Evolutionary conservation across 176 grass and related monocot genomes (phyloP), one percentile per base, ranked within the genome.

Genomic region (Saccharum spontaneum): DNA sequence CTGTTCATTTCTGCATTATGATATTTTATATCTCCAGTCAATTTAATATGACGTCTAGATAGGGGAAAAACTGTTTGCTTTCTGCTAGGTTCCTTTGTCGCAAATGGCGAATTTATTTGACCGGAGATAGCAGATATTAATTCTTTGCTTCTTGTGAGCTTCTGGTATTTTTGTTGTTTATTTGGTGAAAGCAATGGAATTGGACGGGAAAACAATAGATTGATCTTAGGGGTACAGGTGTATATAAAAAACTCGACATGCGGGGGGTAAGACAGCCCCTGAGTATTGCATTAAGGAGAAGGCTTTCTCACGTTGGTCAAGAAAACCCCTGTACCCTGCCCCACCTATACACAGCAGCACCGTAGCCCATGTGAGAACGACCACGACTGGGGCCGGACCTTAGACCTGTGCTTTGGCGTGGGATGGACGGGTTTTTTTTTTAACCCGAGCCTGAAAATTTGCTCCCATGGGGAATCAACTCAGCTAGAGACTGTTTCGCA

Each of bases 111-210:
- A 14, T 30, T 64, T 64, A 64, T 64, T 64, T 64, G 24, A 64
- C 61, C 0, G 61, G 61, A 30, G 61, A 12, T 31, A 14, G 61
- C 12, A 28, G 28, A 28, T 28, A n/a, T n/a, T n/a, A n/a, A n/a
- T n/a, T n/a, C n/a, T n/a, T n/a, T n/a, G 61, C 61, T 14, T 64
- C 5, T 14, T 64, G 61, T 64, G 13, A 55, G 12, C 33, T 71
- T 14, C 17, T 14, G 24, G 44, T 14, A 7, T 65, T 52, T 64
- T 87, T 71, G 8, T 86, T 71, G n/a, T 78, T 73, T 67, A 34
- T 75, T 54, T 75, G 59, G 28, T 83, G 28, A 14, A 11, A 84
- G n/a, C 57, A 60, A 60, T 60, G 22, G 57, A 60, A 60, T 60
- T 60, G 57, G 2, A 24, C 3, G 22, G 57, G 57, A 24, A 60